Conservation (phyloP, 192 early-diverging fungal species). For the Podila horticola region DNA sequence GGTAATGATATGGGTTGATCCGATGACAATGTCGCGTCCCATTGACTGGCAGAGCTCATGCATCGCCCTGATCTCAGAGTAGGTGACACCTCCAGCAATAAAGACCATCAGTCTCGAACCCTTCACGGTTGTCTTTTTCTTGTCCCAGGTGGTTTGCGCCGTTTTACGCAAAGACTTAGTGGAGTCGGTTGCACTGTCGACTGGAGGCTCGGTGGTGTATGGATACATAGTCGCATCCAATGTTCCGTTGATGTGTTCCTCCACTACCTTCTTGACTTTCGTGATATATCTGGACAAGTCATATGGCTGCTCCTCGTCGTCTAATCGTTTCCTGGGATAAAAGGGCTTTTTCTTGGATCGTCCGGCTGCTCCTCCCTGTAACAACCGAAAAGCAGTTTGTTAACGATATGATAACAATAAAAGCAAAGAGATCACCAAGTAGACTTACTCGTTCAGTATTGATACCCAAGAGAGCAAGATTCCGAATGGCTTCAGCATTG, state of each 20-base stretch:
- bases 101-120: conserved; percentile 79
- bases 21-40: conserved; percentile 78
- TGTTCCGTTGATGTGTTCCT: conserved; percentile 62
- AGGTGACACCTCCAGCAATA: conserved; percentile 80
- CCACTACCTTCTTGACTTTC: conserved; percentile 72
- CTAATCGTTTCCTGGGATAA: conserved; percentile 64
- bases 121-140: conserved; percentile 47
- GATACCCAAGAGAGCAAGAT: conserved; percentile 74
- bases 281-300: conserved; percentile 85
- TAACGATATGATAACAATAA: no score
- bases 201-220: conserved; percentile 61
- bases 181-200: conserved; percentile 23
- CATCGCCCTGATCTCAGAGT: conserved; percentile 77
- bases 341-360: conserved; percentile 67
- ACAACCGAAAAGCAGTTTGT: neutral
- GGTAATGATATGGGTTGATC: conserved; percentile 79
- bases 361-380: conserved; percentile 44
- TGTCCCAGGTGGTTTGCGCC: conserved; percentile 41
- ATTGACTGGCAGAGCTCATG: conserved; percentile 73
- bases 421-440: neutral
- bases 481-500: conserved; percentile 84
- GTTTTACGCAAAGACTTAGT: conserved; percentile 48
- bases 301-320: conserved; percentile 71
- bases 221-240: conserved; percentile 73
- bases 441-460: conserved; percentile 59